Evolutionary conservation across 192 early-diverging fungal genomes (phyloP).

Genomic region (Podila horticola): DNA sequence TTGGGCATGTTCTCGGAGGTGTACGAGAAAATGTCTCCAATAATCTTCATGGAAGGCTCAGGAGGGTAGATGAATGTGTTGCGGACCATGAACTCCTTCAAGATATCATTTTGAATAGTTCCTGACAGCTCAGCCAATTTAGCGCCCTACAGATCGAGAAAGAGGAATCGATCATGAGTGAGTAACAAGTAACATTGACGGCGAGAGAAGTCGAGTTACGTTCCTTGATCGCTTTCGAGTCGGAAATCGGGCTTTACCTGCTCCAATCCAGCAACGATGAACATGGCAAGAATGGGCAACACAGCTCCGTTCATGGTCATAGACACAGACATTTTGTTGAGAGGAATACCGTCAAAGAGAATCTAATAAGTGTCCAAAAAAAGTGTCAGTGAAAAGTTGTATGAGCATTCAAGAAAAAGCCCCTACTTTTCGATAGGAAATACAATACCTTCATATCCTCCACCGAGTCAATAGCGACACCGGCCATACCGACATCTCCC

Average conservation of each 20-base stretch:
- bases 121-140: slow-evolving; percentile 82
- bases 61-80: slow-evolving; percentile 97
- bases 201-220: neutral
- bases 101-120: slow-evolving; percentile 93
- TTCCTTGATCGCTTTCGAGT: neutral
- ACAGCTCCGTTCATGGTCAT: slow-evolving; percentile 98
- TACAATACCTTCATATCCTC: slow-evolving; percentile 84
- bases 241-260: slow-evolving; percentile 54
- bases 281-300: slow-evolving; percentile 90
- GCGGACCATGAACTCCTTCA: slow-evolving; percentile 95
- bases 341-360: slow-evolving; percentile 88
- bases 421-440: no score
- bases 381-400: neutral
- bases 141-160: slow-evolving; percentile 61
- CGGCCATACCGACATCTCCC: slow-evolving; percentile 94
- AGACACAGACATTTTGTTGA: slow-evolving; percentile 91
- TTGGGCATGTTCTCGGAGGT: slow-evolving; percentile 91
- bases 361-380: slow-evolving; percentile 51
- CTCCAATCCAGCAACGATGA: slow-evolving; percentile 88
- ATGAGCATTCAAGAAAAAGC: neutral
- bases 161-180: neutral
- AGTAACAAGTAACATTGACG: neutral
- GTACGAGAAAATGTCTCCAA: slow-evolving; percentile 92
- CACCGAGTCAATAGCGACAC: slow-evolving; percentile 91
- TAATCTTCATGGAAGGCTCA: slow-evolving; percentile 88